Conservation (phyloP, 2,329 filamentous ascomycete species). For the Ceratocystiopsis brevicomis region DNA sequence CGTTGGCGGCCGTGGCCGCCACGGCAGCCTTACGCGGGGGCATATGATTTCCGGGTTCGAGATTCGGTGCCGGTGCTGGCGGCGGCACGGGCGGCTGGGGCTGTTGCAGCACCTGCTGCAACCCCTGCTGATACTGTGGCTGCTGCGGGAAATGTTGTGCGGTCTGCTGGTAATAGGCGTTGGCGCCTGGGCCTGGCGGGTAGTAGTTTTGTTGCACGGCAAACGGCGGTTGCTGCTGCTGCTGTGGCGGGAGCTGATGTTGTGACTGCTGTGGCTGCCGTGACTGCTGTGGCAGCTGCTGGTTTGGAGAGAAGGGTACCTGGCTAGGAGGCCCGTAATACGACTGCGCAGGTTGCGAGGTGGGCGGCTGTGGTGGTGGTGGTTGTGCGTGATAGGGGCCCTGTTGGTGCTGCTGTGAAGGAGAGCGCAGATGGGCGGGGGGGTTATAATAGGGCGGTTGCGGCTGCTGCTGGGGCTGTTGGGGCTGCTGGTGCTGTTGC, state of each 20-base stretch:
- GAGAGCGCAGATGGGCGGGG: too few relatives aligned
- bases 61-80: background rate
- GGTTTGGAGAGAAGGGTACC: too few relatives aligned
- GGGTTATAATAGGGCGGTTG: background rate
- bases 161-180: conserved; percentile 1
- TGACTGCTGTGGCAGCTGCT: conserved; percentile 2
- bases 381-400: too few relatives aligned
- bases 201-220: too few relatives aligned
- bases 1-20: background rate
- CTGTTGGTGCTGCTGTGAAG: background rate
- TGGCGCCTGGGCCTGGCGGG: too few relatives aligned
- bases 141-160: conserved; percentile 2
- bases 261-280: conserved; percentile 2
- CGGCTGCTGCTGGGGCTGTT: conserved; percentile 6
- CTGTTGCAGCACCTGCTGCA: conserved; percentile 1
- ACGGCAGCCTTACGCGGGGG: conserved; percentile 6
- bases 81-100: background rate
- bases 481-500: conserved; percentile 10
- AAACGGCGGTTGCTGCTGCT: conserved; percentile 5
- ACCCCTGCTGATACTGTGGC: conserved; percentile 3
- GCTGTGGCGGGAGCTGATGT: background rate
- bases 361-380: too few relatives aligned
- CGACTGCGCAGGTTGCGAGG: background rate
- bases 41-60: conserved; percentile 2
- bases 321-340: background rate